Evolutionary conservation across 805 yeast genomes (phyloP).

Genomic region (Starmerella stigmatis): DNA sequence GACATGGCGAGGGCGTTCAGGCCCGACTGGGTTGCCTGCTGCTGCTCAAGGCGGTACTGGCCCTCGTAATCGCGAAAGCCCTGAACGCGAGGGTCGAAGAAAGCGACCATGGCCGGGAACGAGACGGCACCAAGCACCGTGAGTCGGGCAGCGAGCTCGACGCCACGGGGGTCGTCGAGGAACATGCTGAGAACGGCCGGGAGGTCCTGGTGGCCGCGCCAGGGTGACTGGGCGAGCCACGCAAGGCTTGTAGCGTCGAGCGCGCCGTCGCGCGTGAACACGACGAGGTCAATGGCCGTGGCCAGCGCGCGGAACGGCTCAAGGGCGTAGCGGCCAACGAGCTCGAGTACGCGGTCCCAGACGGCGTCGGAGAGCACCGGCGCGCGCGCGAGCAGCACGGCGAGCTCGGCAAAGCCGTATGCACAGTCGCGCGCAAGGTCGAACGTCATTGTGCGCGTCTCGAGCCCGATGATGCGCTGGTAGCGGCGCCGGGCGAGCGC

Average conservation of each 20-base stretch:
- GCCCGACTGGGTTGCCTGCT: background rate
- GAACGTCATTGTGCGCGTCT: slow-evolving; percentile 15
- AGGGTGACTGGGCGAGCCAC: slow-evolving; percentile 3
- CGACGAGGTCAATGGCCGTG: slow-evolving; percentile 1
- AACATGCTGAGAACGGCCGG: slow-evolving; percentile 6
- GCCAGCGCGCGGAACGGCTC: slow-evolving; percentile 18
- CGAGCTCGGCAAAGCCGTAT: slow-evolving; percentile 9
- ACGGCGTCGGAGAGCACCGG: background rate
- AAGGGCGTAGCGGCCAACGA: slow-evolving; percentile 10
- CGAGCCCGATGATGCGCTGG: slow-evolving; percentile 13
- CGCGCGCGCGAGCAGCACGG: background rate
- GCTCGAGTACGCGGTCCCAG: slow-evolving; percentile 3
- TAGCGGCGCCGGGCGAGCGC: slow-evolving; percentile 11
- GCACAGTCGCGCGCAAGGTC: slow-evolving; percentile 12
- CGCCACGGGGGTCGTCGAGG: background rate
- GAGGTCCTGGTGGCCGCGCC: slow-evolving; percentile 11
- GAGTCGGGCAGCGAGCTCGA: slow-evolving; percentile 7
- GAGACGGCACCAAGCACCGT: slow-evolving; percentile 5
- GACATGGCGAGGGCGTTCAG: slow-evolving; percentile 19
- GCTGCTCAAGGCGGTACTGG: background rate
- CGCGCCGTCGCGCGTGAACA: background rate
- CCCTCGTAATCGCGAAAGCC: slow-evolving; percentile 1
- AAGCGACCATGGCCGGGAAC: slow-evolving; percentile 8
- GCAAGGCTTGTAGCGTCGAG: background rate
- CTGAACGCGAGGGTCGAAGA: slow-evolving; percentile 1